A percentile compares a stretch with the other conserved stretches of the same genome.
Conservation (phyloP, 139 green algal species). For the Marvania coccoides region DNA sequence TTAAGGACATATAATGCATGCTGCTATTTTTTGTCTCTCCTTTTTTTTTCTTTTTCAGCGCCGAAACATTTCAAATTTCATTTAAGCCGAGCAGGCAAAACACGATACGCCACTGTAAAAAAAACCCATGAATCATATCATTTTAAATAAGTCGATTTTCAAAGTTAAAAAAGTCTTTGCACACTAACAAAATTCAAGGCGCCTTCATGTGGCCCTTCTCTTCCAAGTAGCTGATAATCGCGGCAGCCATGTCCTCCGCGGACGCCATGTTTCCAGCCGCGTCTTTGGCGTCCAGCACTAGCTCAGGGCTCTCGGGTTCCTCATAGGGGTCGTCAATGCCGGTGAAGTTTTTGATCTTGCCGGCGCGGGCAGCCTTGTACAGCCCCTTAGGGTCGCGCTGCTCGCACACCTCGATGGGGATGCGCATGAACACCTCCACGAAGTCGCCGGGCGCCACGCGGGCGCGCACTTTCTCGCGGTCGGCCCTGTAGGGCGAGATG, state of each 20-base stretch:
- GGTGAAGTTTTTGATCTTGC: constrained; percentile 87
- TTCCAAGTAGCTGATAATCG: constrained; percentile 56
- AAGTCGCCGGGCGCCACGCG: constrained; percentile 61
- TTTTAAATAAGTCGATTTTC: too few species aligned
- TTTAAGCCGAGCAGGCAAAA: too few species aligned
- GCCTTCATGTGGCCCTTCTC: constrained; percentile 30
- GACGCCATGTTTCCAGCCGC: constrained; percentile 38
- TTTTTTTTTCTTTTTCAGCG: too few species aligned
- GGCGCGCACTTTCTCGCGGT: constrained; percentile 58
- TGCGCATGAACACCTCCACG: constrained; percentile 89
- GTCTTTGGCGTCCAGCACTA: constrained; percentile 67
- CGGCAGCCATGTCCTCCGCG: constrained; percentile 52
- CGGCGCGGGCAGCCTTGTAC: constrained; percentile 88
- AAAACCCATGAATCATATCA: not conserved
- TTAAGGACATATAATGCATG: too few species aligned
- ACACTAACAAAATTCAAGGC: constrained; percentile 4
- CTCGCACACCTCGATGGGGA: constrained; percentile 85
- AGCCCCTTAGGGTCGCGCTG: constrained; percentile 89
- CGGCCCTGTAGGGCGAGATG: constrained; percentile 84
- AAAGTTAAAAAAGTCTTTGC: too few species aligned
- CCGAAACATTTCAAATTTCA: too few species aligned
- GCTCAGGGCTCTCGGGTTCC: constrained; percentile 70
- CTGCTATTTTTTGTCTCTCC: too few species aligned
- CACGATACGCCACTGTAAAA: not conserved
- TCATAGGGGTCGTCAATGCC: constrained; percentile 66